These are phyloP conservation scores for Metarhizium anisopliae DNA, from an alignment of 2,329 filamentous ascomycete species.

Conservation along the genomic window DNA sequence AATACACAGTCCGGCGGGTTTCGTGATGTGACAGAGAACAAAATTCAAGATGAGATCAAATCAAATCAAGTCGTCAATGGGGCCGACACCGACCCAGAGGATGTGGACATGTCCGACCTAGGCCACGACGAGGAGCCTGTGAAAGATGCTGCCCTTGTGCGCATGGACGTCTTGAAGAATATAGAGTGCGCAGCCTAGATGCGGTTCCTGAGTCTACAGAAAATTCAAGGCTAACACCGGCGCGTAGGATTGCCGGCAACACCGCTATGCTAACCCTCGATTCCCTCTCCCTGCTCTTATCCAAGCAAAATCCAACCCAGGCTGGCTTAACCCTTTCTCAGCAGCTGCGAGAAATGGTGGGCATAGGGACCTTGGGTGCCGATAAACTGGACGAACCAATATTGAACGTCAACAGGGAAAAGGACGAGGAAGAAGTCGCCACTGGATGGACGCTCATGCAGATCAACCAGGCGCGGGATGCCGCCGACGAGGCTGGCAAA, in stretches of 20 bases:
- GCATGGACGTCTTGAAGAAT: slow-evolving; percentile 48
- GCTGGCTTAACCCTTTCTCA: slow-evolving; percentile 63
- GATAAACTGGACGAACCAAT: slow-evolving; percentile 56
- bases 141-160: slow-evolving; percentile 40
- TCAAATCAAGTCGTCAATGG: slow-evolving; percentile 30
- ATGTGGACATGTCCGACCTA: slow-evolving; percentile 36
- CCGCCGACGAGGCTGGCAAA: slow-evolving; percentile 61
- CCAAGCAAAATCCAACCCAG: slow-evolving; percentile 67
- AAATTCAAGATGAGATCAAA: slow-evolving; percentile 60
- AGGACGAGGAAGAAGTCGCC: slow-evolving; percentile 48
- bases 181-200: slow-evolving; percentile 38
- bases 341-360: slow-evolving; percentile 59
- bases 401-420: slow-evolving; percentile 42
- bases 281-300: slow-evolving; percentile 72
- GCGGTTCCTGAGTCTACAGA: background rate
- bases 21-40: slow-evolving; percentile 65
- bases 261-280: slow-evolving; percentile 65
- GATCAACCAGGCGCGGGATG: slow-evolving; percentile 65
- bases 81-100: slow-evolving; percentile 33
- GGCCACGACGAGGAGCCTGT: slow-evolving; percentile 35
- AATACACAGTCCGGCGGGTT: slow-evolving; percentile 73
- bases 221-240: slow-evolving; percentile 1
- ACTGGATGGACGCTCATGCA: slow-evolving; percentile 72
- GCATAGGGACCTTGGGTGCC: slow-evolving; percentile 64
- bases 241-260: slow-evolving; percentile 31